These are phyloP conservation scores for Naganishia randhawae DNA, from an alignment of 768 basidiomycete species.

Conservation along the genomic window DNA sequence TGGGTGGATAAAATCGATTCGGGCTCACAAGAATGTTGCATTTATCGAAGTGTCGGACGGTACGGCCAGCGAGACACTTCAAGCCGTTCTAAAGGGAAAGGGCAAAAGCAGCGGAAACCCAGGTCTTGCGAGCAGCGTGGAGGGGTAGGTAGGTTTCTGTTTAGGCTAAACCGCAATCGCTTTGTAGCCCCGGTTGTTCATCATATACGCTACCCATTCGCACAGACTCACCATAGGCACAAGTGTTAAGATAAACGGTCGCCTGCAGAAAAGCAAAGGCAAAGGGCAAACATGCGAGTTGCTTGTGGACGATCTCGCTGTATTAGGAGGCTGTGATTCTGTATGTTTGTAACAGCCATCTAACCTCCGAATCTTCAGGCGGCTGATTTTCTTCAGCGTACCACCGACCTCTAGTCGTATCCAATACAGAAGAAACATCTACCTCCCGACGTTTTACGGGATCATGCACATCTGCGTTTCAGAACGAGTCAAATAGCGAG, in stretches of 20 bases:
- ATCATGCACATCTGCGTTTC: conserved; percentile 80
- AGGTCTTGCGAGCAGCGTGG: conserved; percentile 10
- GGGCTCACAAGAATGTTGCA: conserved; percentile 80
- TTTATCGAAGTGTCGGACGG: conserved; percentile 78
- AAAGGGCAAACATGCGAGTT: conserved; percentile 59
- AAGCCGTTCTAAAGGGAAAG: conserved; percentile 66
- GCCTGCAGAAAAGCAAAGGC: conserved; percentile 56
- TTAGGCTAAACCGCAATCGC: too few relatives aligned
- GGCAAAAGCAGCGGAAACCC: neutral
- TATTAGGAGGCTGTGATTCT: conserved; percentile 61
- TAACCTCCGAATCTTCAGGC: conserved; percentile 10
- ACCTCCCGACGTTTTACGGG: conserved; percentile 72
- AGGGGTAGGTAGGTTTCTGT: conserved; percentile 27
- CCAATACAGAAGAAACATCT: conserved; percentile 88
- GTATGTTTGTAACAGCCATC: conserved; percentile 46
- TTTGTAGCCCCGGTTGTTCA: neutral
- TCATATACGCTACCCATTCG: neutral
- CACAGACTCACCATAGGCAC: conserved; percentile 50
- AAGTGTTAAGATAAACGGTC: conserved; percentile 58
- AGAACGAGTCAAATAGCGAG: conserved; percentile 69
- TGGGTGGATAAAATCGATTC: conserved; percentile 81
- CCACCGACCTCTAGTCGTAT: conserved; percentile 59
- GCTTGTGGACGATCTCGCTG: conserved; percentile 55
- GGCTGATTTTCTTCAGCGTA: neutral
- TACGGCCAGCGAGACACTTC: conserved; percentile 64